Evolutionary conservation across 129 eudicot species (phyloP), one percentile per base, ranked within the genome.

Genomic region (Chrysanthemum makinoi): DNA sequence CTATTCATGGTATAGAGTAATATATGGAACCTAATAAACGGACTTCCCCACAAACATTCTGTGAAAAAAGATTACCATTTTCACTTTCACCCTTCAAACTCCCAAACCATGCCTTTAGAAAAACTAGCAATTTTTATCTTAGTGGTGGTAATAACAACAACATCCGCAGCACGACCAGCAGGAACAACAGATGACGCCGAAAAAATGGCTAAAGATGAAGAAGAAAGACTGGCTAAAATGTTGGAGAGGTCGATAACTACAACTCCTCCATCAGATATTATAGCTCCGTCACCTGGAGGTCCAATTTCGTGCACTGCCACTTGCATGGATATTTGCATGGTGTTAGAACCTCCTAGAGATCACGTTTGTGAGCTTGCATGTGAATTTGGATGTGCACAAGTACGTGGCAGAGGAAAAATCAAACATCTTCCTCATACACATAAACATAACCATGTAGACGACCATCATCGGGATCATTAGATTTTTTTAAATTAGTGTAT

Each of bases 261-360:
- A 11, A 6, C 76, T 2, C 70, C 75, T 18, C 70, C 70, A 0
- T 70, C 65, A 3, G 65, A 62, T 50, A 62, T 63, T 22, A 4
- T 43, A 5, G 75, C 58, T 62, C 33, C 28, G 14, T 20, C 71
- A 2, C 66, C 76, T 0, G 13, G n/a, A 35, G 75, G 71, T 39
- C 69, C 75, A 15, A 44, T 70, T 47, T 15, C 76, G 12, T 77
- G 81, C 49, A 77, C 55, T 3, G 49, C 66, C 5, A 71, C 75
- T 0, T 77, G 81, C 60, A 62, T 77, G 76, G 71, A 77, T 51
- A 77, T 77, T 4, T 77, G 81, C 16, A 70, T 69, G 81, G 76
- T 39, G 10, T 53, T 77, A 62, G 18, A 77, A 52, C 81, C 81
- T 8, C 7, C 54, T 0, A 44, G 20, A 6, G 76, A 70, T 15